Base-by-base conservation (phyloP, 495 filamentous ascomycete species). In the Aspergillus homomorphus region DNA sequence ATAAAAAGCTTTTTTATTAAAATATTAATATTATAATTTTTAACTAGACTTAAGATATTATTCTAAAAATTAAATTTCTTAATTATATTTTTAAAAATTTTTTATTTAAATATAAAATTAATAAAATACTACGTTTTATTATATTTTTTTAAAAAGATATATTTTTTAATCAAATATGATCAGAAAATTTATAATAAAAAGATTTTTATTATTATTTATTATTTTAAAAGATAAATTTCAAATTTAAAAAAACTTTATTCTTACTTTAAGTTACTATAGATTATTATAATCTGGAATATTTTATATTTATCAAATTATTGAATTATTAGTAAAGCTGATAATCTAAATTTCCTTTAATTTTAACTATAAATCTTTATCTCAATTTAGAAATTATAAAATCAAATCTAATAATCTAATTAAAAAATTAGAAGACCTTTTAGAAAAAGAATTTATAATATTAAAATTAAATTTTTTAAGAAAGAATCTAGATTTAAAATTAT, bases 331-430 rank as follows among this genome's bases (percentile, higher is more conserved):
- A 54, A n/a, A 54, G 4, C 12, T 23, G 22, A 9, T 43, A 41
- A 33, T 54, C 16, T 38, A n/a, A 54, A 44, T 43, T 44, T 44
- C 28, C 43, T 44, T 44, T 43, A 43, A 44, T 22, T 54, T 54
- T 54, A 54, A 54, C 43, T 54, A 43, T 54, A 44, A 54, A 23
- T 43, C 22, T 42, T 22, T 54, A 42, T 54, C 19, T 43, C 23
- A 22, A 3, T 23, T 23, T 5, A 20, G 22, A 4, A 38, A 54
- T 7, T 54, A 42, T 42, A 54, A 44, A 1, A 54, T 15, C 1
- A 54, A 54, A 44, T 54, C 16, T 54, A 54, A 43, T 54, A 49
- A 24, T 49, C 19, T 24, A 26, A 49, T 49, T 49, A 49, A 16
- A 49, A 24, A 23, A 49, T 24, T 49, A 49, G 21, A 49, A 10